These are phyloP conservation scores for Lachnellula arida DNA, from an alignment of 2,329 filamentous ascomycete species.

Conservation along the genomic window DNA sequence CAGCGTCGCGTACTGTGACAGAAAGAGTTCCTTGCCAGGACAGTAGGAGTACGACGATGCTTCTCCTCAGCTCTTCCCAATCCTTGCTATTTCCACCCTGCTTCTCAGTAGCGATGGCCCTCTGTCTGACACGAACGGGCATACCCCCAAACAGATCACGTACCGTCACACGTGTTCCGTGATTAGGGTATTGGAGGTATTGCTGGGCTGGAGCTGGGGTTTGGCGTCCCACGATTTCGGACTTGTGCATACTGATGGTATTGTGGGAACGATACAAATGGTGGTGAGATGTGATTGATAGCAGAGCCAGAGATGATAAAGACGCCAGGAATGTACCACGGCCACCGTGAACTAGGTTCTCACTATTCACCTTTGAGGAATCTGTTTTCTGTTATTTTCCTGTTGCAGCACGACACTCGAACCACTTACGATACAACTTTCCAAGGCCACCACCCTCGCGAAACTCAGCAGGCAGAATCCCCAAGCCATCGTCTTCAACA, in stretches of 20 bases:
- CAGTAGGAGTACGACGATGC: slow-evolving; percentile 62
- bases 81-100: slow-evolving; percentile 49
- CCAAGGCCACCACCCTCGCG: slow-evolving; percentile 63
- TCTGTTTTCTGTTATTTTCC: slow-evolving; percentile 44
- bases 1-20: slow-evolving; percentile 53
- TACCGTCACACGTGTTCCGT: slow-evolving; percentile 73
- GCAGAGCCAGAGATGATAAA: slow-evolving; percentile 67
- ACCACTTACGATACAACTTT: slow-evolving; percentile 62
- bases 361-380: slow-evolving; percentile 65
- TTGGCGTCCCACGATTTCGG: slow-evolving; percentile 59
- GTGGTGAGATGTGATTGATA: slow-evolving; percentile 73
- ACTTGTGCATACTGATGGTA: slow-evolving; percentile 65
- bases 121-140: slow-evolving; percentile 83
- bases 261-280: slow-evolving; percentile 55
- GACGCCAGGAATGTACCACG: slow-evolving; percentile 75
- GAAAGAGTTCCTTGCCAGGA: slow-evolving; percentile 57
- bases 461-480: slow-evolving; percentile 74
- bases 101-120: slow-evolving; percentile 51
- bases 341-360: slow-evolving; percentile 53
- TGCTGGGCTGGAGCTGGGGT: slow-evolving; percentile 56
- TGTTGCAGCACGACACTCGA: neutral
- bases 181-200: slow-evolving; percentile 47
- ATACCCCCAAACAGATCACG: slow-evolving; percentile 84
- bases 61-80: slow-evolving; percentile 44
- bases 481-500: slow-evolving; percentile 79